A percentile compares a stretch with the other conserved stretches of the same genome.
Evolutionary conservation across 352 stramenopile genomes (phyloP).

Genomic region (Phytophthora nicotianae): DNA sequence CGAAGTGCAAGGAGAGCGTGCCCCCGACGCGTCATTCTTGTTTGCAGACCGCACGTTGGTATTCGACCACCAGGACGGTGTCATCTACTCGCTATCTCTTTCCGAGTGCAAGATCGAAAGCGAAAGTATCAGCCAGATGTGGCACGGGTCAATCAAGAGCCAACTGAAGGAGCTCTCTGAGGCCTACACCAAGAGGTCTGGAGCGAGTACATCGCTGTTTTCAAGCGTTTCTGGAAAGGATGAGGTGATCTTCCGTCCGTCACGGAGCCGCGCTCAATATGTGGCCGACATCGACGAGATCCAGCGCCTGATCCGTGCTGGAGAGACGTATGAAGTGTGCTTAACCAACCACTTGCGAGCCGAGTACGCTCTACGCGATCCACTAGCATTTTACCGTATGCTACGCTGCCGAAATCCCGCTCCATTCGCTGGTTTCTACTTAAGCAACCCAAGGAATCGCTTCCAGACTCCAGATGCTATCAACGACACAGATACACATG

Average conservation of each 20-base stretch:
- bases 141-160: conserved; percentile 28
- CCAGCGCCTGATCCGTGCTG: conserved; percentile 90
- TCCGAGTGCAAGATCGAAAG: conserved; percentile 15
- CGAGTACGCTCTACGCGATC: conserved; percentile 43
- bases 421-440: conserved; percentile 94
- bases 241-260: conserved; percentile 64
- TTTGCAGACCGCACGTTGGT: conserved; percentile 90
- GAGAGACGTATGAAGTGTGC: conserved; percentile 97
- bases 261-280: conserved; percentile 78
- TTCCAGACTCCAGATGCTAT: conserved; percentile 24
- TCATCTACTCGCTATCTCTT: conserved; percentile 86
- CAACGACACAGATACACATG: conserved; percentile 4
- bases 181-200: conserved; percentile 12
- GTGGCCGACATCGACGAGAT: conserved; percentile 86
- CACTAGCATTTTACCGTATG: conserved; percentile 88
- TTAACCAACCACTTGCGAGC: conserved; percentile 94
- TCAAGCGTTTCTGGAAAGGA: conserved; percentile 6
- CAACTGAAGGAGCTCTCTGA: conserved; percentile 24
- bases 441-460: conserved; percentile 55
- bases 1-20: conserved; percentile 23
- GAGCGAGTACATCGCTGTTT: neutral
- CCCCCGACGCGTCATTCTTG: conserved; percentile 91
- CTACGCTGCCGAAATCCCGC: conserved; percentile 94
- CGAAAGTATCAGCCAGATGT: conserved; percentile 10
- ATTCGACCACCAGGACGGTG: conserved; percentile 82